Evolutionary conservation across 805 yeast genomes (phyloP).

Genomic region (baker's yeast (Saccharomyces cerevisiae)): DNA sequence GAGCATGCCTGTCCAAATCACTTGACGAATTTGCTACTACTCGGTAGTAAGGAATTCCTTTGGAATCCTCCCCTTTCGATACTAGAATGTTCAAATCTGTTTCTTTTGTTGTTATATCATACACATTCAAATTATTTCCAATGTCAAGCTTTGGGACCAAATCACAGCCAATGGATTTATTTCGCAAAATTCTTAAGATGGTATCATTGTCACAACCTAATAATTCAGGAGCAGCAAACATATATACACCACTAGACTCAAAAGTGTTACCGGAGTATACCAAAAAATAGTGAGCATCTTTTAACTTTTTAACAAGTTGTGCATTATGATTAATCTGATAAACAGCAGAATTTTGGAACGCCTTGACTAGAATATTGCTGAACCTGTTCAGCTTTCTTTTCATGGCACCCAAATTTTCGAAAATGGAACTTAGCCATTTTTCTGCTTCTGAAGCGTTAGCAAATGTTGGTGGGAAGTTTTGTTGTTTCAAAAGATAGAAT

Average conservation of each 20-base stretch:
- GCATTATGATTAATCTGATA: slow-evolving; percentile 47
- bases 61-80: slow-evolving; percentile 22
- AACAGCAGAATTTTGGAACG: slow-evolving; percentile 65
- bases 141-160: slow-evolving; percentile 28
- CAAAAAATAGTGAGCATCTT: slow-evolving; percentile 63
- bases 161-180: slow-evolving; percentile 47
- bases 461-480: slow-evolving; percentile 49
- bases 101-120: slow-evolving; percentile 18
- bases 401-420: slow-evolving; percentile 64
- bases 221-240: slow-evolving; percentile 57
- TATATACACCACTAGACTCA: slow-evolving; percentile 69
- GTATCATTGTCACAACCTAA: slow-evolving; percentile 34
- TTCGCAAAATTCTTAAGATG: slow-evolving; percentile 38
- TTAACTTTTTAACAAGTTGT: slow-evolving; percentile 48
- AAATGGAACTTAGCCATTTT: slow-evolving; percentile 59
- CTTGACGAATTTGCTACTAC: slow-evolving; percentile 3
- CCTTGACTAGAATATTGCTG: slow-evolving; percentile 53
- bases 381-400: slow-evolving; percentile 80
- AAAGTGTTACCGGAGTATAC: slow-evolving; percentile 60
- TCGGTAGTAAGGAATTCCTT: slow-evolving; percentile 23
- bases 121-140: slow-evolving; percentile 21
- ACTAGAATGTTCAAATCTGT: slow-evolving; percentile 22
- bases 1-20: neutral
- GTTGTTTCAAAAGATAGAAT: slow-evolving; percentile 64
- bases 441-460: slow-evolving; percentile 36